phyloP scores from a whole-genome alignment of 768 basidiomycete species.

The Aureoboletus auriporus region DNA sequence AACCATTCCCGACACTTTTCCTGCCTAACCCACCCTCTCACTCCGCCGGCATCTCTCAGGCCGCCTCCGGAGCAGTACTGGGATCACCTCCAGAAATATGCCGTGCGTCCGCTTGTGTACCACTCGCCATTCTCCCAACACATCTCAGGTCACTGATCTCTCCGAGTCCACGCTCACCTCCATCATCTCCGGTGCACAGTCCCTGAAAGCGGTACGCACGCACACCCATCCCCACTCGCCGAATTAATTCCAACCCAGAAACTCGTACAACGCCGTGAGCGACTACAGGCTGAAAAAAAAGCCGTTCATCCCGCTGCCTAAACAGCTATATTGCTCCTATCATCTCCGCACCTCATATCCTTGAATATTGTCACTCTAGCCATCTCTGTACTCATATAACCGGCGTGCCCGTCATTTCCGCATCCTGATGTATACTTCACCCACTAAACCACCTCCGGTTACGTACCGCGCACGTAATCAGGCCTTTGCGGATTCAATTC shows the following conservation, averaged over 20 bases:
- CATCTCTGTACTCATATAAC: background rate
- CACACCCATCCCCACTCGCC: background rate
- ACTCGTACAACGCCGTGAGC: conserved; percentile 26
- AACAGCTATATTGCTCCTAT: conserved; percentile 15
- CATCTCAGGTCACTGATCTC: conserved; percentile 49
- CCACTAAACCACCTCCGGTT: conserved; percentile 12
- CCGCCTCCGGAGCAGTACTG: conserved; percentile 38
- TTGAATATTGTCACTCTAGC: conserved; percentile 28
- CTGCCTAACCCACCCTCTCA: conserved; percentile 20
- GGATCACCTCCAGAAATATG: conserved; percentile 46
- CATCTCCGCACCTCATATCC: conserved; percentile 20
- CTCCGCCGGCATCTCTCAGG: too few species aligned
- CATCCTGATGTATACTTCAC: too few species aligned
- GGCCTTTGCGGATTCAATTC: conserved; percentile 56
- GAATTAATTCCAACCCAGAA: conserved; percentile 26
- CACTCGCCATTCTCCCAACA: background rate
- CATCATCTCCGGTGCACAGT: conserved; percentile 52
- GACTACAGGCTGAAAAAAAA: conserved; percentile 48
- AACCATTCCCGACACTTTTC: conserved; percentile 34
- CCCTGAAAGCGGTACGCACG: conserved; percentile 53
- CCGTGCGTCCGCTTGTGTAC: conserved; percentile 34
- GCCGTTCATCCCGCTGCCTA: conserved; percentile 20
- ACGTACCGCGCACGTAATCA: conserved; percentile 43
- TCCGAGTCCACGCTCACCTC: conserved; percentile 67
- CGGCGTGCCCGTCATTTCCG: background rate